Evolutionary conservation across 2,329 filamentous ascomycete genomes (phyloP), one percentile per base, ranked within the genome.

Genomic region (Ophiosphaerella narmari): DNA sequence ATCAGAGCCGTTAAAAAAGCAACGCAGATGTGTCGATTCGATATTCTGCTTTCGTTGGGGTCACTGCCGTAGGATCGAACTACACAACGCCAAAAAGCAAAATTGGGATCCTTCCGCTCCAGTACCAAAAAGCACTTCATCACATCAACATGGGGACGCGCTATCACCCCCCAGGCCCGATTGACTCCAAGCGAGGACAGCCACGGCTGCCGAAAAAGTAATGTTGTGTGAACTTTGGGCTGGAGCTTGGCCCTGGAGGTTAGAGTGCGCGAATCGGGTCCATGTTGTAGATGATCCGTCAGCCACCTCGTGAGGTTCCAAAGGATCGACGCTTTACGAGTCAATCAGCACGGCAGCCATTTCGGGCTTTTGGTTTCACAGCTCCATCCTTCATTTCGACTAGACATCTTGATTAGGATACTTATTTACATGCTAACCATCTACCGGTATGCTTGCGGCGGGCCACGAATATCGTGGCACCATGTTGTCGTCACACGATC

Each of bases 401-500:
- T 42, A 23, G 44, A 45, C 43, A 38, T 34, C 39, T 12, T 21
- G 14, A 12, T 26, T 29, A 13, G 9, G 29, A 34, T n/a, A 32
- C 24, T 24, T 39, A 55, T 57, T 43, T 38, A 33, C 42, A 47
- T 33, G 36, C 43, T 36, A 50, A 49, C 49, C 48, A 52, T 43
- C 39, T 33, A 31, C 47, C 21, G 31, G 37, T 40, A 51, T 41
- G 42, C 32, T 35, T 48, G 38, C n/a, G 31, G 35, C 32, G 39
- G 31, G 40, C 40, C 23, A 40, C 48, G 31, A 50, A 49, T 39
- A 26, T 16, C 33, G 48, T 57, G 49, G 51, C 59, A 54, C 52
- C 42, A 61, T 46, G 33, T 39, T 59, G 39, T 42, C 52, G 53
- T 57, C 53, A 54, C 47, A 32, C 36, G 44, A 44, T 53, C 54